Percentiles rank a stretch among this genome's conserved stretches.
Conservation (phyloP, 176 grass and related monocot genomes). For the Rhynchospora pubera region DNA sequence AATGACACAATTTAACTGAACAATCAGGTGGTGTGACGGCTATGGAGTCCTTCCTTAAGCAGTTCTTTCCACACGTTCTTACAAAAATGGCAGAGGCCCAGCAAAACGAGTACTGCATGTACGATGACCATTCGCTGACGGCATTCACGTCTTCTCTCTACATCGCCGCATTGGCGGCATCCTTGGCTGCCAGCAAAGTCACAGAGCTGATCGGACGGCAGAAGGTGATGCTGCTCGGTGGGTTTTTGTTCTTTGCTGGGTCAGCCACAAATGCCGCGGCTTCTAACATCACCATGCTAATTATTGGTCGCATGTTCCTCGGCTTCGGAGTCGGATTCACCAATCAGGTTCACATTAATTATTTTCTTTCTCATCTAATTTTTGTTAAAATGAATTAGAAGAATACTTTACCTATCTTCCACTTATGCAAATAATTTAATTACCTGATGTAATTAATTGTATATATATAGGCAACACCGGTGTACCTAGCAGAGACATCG, state of each 20-base stretch:
- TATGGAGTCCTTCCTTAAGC: conserved; percentile 63
- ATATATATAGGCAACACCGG: conserved; percentile 26
- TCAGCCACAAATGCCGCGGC: conserved; percentile 53
- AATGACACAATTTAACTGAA: neutral
- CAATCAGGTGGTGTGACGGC: conserved; percentile 52
- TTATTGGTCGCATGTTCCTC: conserved; percentile 70
- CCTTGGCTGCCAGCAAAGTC: conserved; percentile 50
- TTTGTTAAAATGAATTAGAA: neutral
- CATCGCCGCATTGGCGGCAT: conserved; percentile 54
- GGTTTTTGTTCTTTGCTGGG: conserved; percentile 52
- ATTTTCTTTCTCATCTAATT: neutral
- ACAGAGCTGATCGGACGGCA: conserved; percentile 46
- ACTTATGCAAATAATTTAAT: neutral
- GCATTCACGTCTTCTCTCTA: conserved; percentile 84
- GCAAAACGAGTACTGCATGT: conserved; percentile 70
- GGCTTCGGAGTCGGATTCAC: conserved; percentile 88
- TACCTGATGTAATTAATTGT: neutral
- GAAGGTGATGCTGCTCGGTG: conserved; percentile 67
- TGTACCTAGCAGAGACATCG: conserved; percentile 69
- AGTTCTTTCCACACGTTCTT: conserved; percentile 60
- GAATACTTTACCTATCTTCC: too few relatives aligned
- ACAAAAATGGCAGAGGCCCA: conserved; percentile 44
- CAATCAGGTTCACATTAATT: conserved; percentile 47
- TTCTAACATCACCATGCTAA: conserved; percentile 67
- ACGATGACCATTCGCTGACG: conserved; percentile 58